A percentile compares a stretch with the other conserved stretches of the same genome.
Evolutionary conservation across 495 filamentous ascomycete genomes (phyloP).

Genomic region (Ramalina intermedia): DNA sequence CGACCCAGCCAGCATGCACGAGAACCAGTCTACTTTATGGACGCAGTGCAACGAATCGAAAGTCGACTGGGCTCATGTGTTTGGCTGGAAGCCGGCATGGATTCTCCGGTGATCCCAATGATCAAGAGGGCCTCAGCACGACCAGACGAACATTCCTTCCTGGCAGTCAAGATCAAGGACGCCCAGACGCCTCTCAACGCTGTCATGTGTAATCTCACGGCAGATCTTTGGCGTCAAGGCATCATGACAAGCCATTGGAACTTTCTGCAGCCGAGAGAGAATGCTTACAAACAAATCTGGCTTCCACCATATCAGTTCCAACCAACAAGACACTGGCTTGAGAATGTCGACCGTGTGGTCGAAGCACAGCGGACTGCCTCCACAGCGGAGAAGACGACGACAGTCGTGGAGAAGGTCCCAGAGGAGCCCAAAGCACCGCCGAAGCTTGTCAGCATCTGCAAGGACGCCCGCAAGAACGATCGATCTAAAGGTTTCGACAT

Average conservation of each 20-base stretch:
- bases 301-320: slow-evolving; percentile 44
- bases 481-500: neutral
- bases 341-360: slow-evolving; percentile 1
- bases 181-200: slow-evolving; percentile 23
- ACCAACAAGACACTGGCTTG: slow-evolving; percentile 26
- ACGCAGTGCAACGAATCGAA: slow-evolving; percentile 31
- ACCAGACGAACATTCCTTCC: slow-evolving; percentile 4
- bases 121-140: slow-evolving; percentile 20
- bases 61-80: slow-evolving; percentile 20
- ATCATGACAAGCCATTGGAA: slow-evolving; percentile 31
- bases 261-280: slow-evolving; percentile 25
- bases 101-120: slow-evolving; percentile 33
- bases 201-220: slow-evolving; percentile 26
- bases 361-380: slow-evolving; percentile 3
- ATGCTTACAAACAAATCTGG: slow-evolving; percentile 20
- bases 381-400: neutral
- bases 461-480: slow-evolving; percentile 1
- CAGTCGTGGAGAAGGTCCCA: neutral
- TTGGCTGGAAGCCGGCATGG: slow-evolving; percentile 39
- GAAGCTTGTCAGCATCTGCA: neutral
- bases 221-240: slow-evolving; percentile 33
- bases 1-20: slow-evolving; percentile 31
- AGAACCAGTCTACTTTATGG: slow-evolving; percentile 35
- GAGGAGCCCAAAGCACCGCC: neutral
- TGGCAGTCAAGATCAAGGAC: slow-evolving; percentile 23